A percentile compares a stretch with the other conserved stretches of the same genome.
These are phyloP conservation scores for Colletotrichum zoysiae DNA, from an alignment of 2,329 filamentous ascomycete genomes.

Conservation along the genomic window DNA sequence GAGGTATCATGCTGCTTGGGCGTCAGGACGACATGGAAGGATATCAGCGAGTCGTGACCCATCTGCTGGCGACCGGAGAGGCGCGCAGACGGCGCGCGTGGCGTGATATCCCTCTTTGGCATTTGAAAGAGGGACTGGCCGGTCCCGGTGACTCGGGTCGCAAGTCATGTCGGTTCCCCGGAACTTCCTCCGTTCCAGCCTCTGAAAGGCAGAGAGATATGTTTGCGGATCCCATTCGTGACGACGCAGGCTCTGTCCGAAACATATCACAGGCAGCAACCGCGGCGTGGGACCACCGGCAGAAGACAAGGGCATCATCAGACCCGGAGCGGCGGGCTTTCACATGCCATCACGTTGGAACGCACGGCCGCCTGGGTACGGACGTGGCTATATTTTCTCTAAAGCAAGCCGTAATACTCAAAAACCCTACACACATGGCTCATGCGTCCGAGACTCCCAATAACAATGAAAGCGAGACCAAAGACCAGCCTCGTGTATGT, in stretches of 20 bases:
- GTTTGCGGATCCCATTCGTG: neutral
- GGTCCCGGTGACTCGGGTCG: neutral
- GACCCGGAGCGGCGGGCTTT: neutral
- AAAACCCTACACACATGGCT: conserved; percentile 33
- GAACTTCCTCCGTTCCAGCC: no score
- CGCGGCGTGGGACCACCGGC: neutral
- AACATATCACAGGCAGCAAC: neutral
- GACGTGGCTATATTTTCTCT: conserved; percentile 20
- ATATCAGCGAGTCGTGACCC: neutral
- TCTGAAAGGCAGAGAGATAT: no score
- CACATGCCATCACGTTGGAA: neutral
- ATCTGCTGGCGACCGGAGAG: neutral
- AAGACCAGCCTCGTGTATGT: conserved; percentile 24
- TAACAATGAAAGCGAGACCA: conserved; percentile 20
- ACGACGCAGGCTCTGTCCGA: neutral
- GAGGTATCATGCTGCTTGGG: neutral
- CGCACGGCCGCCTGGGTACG: neutral
- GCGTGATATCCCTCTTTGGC: neutral
- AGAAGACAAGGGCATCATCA: neutral
- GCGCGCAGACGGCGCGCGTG: neutral
- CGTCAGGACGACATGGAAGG: neutral
- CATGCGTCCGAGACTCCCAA: conserved; percentile 38
- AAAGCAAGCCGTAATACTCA: conserved; percentile 29
- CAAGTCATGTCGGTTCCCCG: neutral
- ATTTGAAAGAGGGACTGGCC: neutral